Conservation (phyloP, 768 basidiomycete genomes). For the Hygrocybe punicea region DNA sequence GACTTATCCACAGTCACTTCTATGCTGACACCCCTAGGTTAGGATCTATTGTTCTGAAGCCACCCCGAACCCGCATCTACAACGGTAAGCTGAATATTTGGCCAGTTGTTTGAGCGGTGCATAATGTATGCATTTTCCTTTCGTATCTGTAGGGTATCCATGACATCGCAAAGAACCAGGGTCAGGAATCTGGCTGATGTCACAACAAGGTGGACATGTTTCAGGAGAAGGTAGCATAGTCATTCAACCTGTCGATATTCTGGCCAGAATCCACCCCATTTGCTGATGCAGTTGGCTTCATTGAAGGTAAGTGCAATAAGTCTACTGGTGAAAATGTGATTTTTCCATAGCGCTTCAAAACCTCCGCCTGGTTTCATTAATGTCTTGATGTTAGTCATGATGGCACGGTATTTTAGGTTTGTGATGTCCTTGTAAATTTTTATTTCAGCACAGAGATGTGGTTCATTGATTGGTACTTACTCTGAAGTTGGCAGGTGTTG, state of each 20-base stretch:
- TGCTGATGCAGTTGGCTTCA: constrained; percentile 35
- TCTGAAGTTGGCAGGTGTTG: constrained; percentile 15
- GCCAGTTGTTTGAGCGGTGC: constrained; percentile 10
- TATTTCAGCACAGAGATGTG: neutral
- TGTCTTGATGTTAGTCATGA: constrained; percentile 25
- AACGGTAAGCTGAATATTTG: constrained; percentile 16
- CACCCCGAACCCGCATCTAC: too few species aligned
- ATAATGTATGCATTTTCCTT: neutral
- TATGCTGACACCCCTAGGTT: too few species aligned
- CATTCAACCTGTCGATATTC: constrained; percentile 26
- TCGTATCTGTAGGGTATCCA: neutral
- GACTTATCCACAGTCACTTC: too few species aligned
- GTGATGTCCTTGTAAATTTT: constrained; percentile 18
- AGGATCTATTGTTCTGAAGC: too few species aligned
- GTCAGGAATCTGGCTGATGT: neutral
- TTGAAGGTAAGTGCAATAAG: constrained; percentile 33
- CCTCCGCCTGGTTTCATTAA: constrained; percentile 12
- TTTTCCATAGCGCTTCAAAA: constrained; percentile 14
- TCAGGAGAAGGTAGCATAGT: constrained; percentile 7
- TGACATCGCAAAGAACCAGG: neutral
- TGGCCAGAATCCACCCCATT: constrained; percentile 33
- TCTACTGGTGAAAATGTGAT: constrained; percentile 17
- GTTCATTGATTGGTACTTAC: constrained; percentile 8
- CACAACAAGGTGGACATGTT: neutral
- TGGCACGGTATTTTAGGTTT: constrained; percentile 14